Percentiles rank a stretch among this genome's conserved stretches.
Evolutionary conservation across 2,329 filamentous ascomycete species (phyloP).

Genomic region (Alternaria incomplexa): DNA sequence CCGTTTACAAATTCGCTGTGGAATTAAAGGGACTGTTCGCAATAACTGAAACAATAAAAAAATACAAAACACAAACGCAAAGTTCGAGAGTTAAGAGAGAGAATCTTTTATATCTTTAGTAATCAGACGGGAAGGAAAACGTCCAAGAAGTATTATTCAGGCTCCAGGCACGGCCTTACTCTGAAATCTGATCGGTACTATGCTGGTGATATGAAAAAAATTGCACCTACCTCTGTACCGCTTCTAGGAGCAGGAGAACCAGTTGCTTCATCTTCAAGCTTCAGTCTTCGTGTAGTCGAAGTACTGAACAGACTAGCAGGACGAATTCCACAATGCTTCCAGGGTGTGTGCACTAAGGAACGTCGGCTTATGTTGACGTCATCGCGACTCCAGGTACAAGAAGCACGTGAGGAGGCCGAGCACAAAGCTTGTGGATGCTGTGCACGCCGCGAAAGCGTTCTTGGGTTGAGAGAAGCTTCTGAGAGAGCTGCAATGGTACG

Average conservation of each 20-base stretch:
- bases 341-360: neutral
- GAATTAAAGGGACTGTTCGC: too few species aligned
- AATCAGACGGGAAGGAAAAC: too few species aligned
- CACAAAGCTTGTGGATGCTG: conserved; percentile 24
- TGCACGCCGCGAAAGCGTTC: conserved; percentile 13
- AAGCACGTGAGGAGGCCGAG: conserved; percentile 40
- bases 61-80: too few species aligned
- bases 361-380: conserved; percentile 8
- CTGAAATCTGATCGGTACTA: neutral
- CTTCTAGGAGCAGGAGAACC: neutral
- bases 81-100: too few species aligned
- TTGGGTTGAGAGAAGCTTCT: conserved; percentile 9
- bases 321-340: conserved; percentile 1
- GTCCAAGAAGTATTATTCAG: too few species aligned
- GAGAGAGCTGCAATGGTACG: conserved; percentile 10
- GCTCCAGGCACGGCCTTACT: too few species aligned
- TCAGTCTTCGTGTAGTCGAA: conserved; percentile 14
- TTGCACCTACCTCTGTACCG: conserved; percentile 21
- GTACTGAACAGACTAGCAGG: conserved; percentile 25
- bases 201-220: neutral
- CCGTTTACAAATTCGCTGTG: too few species aligned
- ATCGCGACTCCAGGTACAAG: conserved; percentile 25
- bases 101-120: too few species aligned
- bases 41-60: too few species aligned
- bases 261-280: conserved; percentile 16